Percentiles rank a stretch among this genome's conserved stretches.
Evolutionary conservation across 768 basidiomycete genomes (phyloP).

Genomic region (Suillus subluteus): DNA sequence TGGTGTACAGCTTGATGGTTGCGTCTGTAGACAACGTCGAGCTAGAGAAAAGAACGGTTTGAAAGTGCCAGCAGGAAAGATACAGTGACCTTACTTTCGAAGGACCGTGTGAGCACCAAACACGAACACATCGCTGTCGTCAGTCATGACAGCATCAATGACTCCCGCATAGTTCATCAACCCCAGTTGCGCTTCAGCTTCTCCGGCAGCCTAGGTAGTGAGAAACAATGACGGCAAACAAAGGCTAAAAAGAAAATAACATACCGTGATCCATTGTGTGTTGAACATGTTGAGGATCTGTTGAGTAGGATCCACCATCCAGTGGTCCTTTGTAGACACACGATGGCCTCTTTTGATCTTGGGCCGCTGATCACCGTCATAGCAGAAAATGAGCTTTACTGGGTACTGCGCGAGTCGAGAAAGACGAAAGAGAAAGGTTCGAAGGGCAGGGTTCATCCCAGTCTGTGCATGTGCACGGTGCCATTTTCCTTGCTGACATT

Average conservation of each 20-base stretch:
- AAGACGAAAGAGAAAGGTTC: not conserved
- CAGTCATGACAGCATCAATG: conserved; percentile 8
- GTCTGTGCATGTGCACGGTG: not conserved
- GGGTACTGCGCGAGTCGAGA: not conserved
- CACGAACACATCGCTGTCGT: not conserved
- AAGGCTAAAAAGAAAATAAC: not conserved
- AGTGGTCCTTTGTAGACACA: conserved; percentile 1
- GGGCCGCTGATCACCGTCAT: not conserved
- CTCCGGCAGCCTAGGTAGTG: not conserved
- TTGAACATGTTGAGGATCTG: not conserved
- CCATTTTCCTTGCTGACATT: conserved; percentile 8
- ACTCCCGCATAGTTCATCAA: not conserved
- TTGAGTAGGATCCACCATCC: conserved; percentile 10
- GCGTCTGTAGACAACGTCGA: not conserved
- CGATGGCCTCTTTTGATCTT: not conserved
- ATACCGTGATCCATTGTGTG: not conserved
- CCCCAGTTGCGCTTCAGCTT: not conserved
- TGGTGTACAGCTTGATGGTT: conserved; percentile 10
- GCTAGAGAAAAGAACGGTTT: not conserved
- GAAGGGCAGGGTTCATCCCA: not conserved
- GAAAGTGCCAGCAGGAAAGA: too few species aligned
- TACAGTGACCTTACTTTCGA: not conserved
- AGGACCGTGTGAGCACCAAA: conserved; percentile 10
- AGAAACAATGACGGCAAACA: too few species aligned
- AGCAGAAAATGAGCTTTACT: not conserved